Conservation (phyloP, 2,329 filamentous ascomycete genomes). For the Coleophoma cylindrospora region DNA sequence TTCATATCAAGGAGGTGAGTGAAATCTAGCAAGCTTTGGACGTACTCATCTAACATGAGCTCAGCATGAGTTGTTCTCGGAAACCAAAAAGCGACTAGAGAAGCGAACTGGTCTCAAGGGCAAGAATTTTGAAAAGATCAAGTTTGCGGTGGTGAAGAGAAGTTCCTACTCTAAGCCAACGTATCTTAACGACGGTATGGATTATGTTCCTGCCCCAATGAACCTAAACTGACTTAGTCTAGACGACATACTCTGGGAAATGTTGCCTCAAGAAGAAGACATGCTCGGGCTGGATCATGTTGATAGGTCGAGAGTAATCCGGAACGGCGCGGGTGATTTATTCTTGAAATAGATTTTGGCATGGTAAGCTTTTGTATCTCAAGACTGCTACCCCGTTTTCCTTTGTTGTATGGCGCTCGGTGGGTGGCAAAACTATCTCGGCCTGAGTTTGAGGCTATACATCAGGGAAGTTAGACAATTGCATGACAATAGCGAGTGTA, state of each 20-base stretch:
- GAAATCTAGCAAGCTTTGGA: neutral
- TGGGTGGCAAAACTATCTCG: constrained; percentile 1
- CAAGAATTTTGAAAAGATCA: constrained; percentile 98
- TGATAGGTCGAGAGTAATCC: constrained; percentile 52
- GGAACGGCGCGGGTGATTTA: constrained; percentile 58
- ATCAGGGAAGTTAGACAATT: constrained; percentile 1
- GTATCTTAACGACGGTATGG: constrained; percentile 83
- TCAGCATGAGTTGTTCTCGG: constrained; percentile 78
- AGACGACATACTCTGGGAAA: constrained; percentile 57
- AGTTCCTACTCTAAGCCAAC: constrained; percentile 69
- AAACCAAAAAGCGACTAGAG: constrained; percentile 92
- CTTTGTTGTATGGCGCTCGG: constrained; percentile 6
- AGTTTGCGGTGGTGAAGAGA: constrained; percentile 78
- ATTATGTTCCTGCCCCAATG: neutral
- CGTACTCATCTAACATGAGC: constrained; percentile 3
- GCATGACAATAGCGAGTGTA: neutral
- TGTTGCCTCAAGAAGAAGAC: constrained; percentile 50
- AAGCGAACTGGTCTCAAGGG: constrained; percentile 92
- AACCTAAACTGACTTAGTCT: constrained; percentile 9
- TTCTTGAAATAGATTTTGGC: constrained; percentile 41
- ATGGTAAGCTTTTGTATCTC: constrained; percentile 7
- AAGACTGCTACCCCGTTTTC: constrained; percentile 1
- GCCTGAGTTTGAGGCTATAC: neutral
- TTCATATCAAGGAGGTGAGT: constrained; percentile 74
- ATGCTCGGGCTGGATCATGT: constrained; percentile 61